phyloP scores from a whole-genome alignment of 345 rosid genomes.

The Pistacia atlantica region DNA sequence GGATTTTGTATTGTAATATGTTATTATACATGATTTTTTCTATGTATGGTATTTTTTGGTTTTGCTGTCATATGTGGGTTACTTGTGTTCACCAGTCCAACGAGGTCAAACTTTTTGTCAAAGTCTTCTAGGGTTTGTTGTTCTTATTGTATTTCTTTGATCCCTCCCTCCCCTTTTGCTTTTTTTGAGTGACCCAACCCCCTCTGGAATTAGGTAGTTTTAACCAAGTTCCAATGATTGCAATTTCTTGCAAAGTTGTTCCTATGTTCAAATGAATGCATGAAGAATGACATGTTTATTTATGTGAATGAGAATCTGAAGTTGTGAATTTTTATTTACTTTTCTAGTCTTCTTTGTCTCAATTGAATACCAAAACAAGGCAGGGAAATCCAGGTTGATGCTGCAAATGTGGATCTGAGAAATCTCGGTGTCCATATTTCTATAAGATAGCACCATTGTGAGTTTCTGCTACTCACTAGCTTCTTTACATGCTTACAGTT shows the following conservation, averaged over 20 bases:
- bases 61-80: neutral
- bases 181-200: neutral
- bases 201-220: neutral
- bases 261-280: neutral
- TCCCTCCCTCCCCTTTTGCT: neutral
- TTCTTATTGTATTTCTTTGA: neutral
- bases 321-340: neutral
- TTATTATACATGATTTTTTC: neutral
- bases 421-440: constrained; percentile 70
- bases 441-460: constrained; percentile 80
- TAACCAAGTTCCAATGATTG: neutral
- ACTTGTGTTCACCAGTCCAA: neutral
- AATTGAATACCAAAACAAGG: constrained; percentile 53
- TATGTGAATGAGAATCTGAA: neutral
- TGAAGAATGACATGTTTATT: neutral
- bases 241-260: neutral
- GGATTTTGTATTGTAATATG: neutral
- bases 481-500: neutral
- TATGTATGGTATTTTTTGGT: neutral
- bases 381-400: constrained; percentile 84
- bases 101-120: neutral
- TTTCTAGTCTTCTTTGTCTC: neutral
- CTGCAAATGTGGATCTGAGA: constrained; percentile 80
- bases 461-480: constrained; percentile 32
- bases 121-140: neutral